Percentiles rank a stretch among this genome's conserved stretches.
Evolutionary conservation across 768 basidiomycete genomes (phyloP).

Genomic region (Fistulinella prunicolor): DNA sequence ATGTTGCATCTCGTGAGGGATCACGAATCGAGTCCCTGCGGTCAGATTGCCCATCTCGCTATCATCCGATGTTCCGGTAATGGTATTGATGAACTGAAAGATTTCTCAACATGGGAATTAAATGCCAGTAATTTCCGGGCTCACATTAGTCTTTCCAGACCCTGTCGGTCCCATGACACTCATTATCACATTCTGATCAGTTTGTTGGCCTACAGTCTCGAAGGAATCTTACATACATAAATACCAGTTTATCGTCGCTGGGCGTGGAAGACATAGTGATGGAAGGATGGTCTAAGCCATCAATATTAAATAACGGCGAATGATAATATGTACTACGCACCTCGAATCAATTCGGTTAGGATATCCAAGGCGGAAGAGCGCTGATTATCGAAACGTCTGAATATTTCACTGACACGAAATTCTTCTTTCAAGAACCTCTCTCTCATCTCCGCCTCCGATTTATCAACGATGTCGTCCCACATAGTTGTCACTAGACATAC

Average conservation of each 20-base stretch:
- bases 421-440: slow-evolving; percentile 2
- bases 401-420: not conserved
- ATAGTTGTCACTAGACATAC: slow-evolving; percentile 11
- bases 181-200: not conserved
- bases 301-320: not conserved
- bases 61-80: not conserved
- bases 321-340: not conserved
- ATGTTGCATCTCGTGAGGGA: not conserved
- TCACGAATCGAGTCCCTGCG: not conserved
- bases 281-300: not conserved
- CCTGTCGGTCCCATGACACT: slow-evolving; percentile 3
- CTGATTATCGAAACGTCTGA: slow-evolving; percentile 4
- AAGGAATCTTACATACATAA: not conserved
- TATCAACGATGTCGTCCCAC: slow-evolving; percentile 6
- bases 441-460: not conserved
- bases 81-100: slow-evolving; percentile 6
- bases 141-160: slow-evolving; percentile 8
- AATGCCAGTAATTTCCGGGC: too few relatives aligned
- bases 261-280: too few relatives aligned
- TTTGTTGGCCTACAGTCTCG: not conserved
- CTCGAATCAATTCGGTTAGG: not conserved
- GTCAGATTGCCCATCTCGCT: not conserved
- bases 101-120: not conserved
- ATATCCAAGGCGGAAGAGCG: not conserved
- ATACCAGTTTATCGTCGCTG: not conserved